phyloP scores from a whole-genome alignment of 495 filamentous ascomycete genomes.

The Talaromyces ruber region DNA sequence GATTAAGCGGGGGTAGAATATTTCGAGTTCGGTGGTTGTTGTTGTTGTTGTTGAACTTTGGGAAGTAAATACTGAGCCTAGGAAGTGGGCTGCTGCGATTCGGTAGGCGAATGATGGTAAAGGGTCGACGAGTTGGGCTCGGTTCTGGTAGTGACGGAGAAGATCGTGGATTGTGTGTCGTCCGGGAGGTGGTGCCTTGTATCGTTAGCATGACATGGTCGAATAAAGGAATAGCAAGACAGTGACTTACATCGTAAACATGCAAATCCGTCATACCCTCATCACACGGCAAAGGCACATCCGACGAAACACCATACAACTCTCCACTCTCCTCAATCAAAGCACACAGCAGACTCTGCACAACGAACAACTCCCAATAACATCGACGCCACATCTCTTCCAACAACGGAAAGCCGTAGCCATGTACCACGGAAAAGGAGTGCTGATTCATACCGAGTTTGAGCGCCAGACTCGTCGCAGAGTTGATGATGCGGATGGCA shows the following conservation, averaged over 20 bases:
- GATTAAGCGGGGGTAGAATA: not conserved
- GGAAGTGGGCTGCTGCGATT: conserved; percentile 47
- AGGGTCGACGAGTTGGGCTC: not conserved
- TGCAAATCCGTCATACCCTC: conserved; percentile 11
- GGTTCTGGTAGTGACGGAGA: not conserved
- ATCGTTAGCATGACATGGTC: conserved; percentile 47
- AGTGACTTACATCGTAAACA: not conserved
- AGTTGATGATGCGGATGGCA: conserved; percentile 49
- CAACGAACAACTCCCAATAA: conserved; percentile 76
- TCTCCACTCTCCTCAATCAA: conserved; percentile 18
- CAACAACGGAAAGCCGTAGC: conserved; percentile 37
- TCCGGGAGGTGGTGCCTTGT: not conserved
- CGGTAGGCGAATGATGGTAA: conserved; percentile 22
- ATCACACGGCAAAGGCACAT: conserved; percentile 18
- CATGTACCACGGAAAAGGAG: conserved; percentile 23
- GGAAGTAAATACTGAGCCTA: conserved; percentile 56
- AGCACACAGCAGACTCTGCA: conserved; percentile 43
- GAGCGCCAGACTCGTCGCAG: conserved; percentile 55
- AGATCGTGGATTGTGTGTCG: not conserved
- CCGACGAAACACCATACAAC: conserved; percentile 22
- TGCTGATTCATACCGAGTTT: conserved; percentile 58
- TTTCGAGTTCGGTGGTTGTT: not conserved
- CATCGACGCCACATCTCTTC: conserved; percentile 72
- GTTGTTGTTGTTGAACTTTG: not conserved
- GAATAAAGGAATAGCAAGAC: too few species aligned